A percentile compares a stretch with the other conserved stretches of the same genome.
These are phyloP conservation scores for Cetraspora pellucida DNA, from an alignment of 192 early-diverging fungal genomes.

Conservation along the genomic window DNA sequence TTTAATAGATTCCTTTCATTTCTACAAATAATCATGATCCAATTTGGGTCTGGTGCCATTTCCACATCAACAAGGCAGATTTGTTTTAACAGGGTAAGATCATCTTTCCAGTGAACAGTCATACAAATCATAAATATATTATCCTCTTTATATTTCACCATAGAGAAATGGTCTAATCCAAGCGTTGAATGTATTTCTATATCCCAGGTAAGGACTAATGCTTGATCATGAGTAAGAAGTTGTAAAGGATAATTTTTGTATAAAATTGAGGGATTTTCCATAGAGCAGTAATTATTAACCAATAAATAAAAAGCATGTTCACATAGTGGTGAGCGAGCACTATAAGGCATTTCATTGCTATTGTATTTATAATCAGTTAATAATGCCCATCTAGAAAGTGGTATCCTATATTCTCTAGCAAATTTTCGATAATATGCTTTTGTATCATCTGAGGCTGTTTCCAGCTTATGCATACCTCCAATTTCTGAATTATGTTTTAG, in stretches of 20 bases:
- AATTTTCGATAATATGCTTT: too few species aligned
- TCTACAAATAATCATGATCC: not conserved
- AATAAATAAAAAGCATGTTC: too few species aligned
- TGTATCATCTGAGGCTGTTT: not conserved
- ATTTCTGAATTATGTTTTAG: not conserved
- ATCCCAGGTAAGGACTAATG: constrained; percentile 1
- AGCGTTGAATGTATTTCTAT: not conserved
- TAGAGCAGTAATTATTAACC: too few species aligned
- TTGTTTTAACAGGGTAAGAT: not conserved
- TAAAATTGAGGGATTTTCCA: not conserved
- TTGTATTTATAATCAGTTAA: not conserved
- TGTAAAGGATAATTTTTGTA: not conserved
- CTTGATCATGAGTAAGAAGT: not conserved
- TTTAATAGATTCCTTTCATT: constrained; percentile 2
- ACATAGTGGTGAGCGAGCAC: too few species aligned
- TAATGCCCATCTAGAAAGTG: not conserved
- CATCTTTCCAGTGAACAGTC: not conserved
- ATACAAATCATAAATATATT: constrained; percentile 9
- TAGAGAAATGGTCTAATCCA: not conserved
- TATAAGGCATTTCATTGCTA: too few species aligned
- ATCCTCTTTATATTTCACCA: not conserved
- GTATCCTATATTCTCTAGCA: constrained; percentile 10
- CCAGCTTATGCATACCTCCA: not conserved
- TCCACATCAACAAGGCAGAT: not conserved
- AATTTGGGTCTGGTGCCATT: not conserved